A percentile compares a stretch with the other conserved stretches of the same genome.
Evolutionary conservation across 352 stramenopile species (phyloP).

Genomic region (Aphanomyces invadans): DNA sequence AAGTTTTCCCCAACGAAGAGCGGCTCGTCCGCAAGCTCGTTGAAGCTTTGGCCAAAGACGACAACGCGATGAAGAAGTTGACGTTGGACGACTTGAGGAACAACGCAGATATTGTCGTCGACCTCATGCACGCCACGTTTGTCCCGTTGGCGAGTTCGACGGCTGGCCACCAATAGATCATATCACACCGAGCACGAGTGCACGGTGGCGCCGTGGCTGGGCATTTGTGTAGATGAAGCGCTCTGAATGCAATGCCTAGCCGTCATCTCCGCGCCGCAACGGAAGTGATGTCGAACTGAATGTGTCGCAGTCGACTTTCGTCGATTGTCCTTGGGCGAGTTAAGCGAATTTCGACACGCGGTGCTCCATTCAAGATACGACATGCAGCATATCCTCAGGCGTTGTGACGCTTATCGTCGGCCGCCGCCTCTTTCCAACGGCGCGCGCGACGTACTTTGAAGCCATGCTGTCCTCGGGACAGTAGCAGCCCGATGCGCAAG

Average conservation of each 20-base stretch:
- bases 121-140: conserved; percentile 15
- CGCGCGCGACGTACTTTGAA: conserved; percentile 17
- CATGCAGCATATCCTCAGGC: background rate
- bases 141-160: background rate
- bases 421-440: conserved; percentile 15
- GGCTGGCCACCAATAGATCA: too few relatives aligned
- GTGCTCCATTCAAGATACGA: too few relatives aligned
- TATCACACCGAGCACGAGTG: too few relatives aligned
- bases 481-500: conserved; percentile 22
- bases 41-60: background rate
- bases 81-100: background rate
- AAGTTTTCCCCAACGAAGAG: conserved; percentile 19
- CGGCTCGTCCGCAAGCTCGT: background rate
- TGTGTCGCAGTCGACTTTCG: too few relatives aligned
- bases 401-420: conserved; percentile 20
- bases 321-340: too few relatives aligned
- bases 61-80: background rate
- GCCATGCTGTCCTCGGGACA: conserved; percentile 14
- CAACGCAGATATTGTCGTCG: background rate
- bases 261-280: too few relatives aligned
- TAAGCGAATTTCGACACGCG: too few relatives aligned
- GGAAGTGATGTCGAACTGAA: too few relatives aligned
- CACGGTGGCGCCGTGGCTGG: too few relatives aligned
- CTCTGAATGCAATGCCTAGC: too few relatives aligned
- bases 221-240: too few relatives aligned